phyloP scores from a whole-genome alignment of 2,329 filamentous ascomycete species.

The Xylariaceae sp. region DNA sequence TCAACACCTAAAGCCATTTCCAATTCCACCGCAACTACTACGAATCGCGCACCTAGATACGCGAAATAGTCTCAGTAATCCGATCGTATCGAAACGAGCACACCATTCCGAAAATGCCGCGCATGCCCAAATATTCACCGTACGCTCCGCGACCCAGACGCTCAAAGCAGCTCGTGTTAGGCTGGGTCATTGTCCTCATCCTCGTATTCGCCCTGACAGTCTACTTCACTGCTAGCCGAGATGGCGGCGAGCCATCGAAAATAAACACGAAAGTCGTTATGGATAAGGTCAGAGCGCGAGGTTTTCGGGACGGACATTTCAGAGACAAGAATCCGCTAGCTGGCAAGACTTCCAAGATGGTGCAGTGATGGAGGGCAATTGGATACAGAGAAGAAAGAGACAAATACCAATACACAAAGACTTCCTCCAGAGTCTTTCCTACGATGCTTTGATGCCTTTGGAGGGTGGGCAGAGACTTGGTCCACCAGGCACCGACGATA shows the following conservation, averaged over 20 bases:
- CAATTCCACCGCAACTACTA: not conserved
- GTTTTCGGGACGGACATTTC: too few species aligned
- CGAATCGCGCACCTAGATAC: not conserved
- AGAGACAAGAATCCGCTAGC: too few species aligned
- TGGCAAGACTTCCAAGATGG: too few species aligned
- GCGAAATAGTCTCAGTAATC: not conserved
- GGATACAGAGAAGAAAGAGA: too few species aligned
- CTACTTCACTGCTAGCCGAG: slow-evolving; percentile 23
- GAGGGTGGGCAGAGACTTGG: too few species aligned
- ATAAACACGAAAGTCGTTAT: slow-evolving; percentile 18
- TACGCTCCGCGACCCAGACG: slow-evolving; percentile 30
- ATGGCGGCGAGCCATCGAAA: slow-evolving; percentile 18
- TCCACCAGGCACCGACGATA: too few species aligned
- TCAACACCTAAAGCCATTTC: not conserved
- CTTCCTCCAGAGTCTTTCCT: too few species aligned
- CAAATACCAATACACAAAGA: too few species aligned
- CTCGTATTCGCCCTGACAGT: slow-evolving; percentile 25
- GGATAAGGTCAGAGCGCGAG: slow-evolving; percentile 13
- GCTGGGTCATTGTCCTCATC: slow-evolving; percentile 28
- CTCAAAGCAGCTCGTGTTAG: slow-evolving; percentile 25
- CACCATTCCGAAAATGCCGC: slow-evolving; percentile 6
- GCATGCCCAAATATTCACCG: slow-evolving; percentile 27
- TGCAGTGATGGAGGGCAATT: too few species aligned
- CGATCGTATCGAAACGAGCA: not conserved
- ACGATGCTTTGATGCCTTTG: too few species aligned